These are phyloP conservation scores for Candida pseudocylindracea DNA, from an alignment of 1,139 yeast genomes.

Conservation along the genomic window DNA sequence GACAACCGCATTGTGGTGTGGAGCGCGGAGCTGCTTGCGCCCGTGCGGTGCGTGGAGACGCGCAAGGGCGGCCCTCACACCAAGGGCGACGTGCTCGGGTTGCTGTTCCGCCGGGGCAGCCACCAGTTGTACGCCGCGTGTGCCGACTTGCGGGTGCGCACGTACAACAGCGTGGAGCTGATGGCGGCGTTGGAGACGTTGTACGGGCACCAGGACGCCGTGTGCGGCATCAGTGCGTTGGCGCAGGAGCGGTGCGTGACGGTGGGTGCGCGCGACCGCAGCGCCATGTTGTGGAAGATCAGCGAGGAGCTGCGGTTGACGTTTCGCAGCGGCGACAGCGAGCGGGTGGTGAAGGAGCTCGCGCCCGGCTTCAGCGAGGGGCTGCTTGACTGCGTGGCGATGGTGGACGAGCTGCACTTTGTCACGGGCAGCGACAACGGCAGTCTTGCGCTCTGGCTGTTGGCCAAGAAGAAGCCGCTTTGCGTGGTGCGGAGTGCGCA, in stretches of 20 bases:
- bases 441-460: constrained; percentile 66
- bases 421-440: constrained; percentile 95
- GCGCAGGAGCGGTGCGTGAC: constrained; percentile 83
- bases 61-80: constrained; percentile 20
- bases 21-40: constrained; percentile 60
- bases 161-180: constrained; percentile 57
- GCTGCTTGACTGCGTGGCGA: constrained; percentile 70
- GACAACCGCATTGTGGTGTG: constrained; percentile 69
- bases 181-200: constrained; percentile 74
- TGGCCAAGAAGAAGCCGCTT: constrained; percentile 75
- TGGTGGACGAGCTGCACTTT: constrained; percentile 84
- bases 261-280: constrained; percentile 85
- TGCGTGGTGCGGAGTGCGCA: constrained; percentile 51
- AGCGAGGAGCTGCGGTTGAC: constrained; percentile 87
- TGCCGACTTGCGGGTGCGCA: constrained; percentile 76
- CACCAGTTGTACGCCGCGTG: constrained; percentile 86
- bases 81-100: constrained; percentile 23
- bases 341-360: constrained; percentile 10
- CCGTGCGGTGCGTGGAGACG: constrained; percentile 58
- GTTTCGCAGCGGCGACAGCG: constrained; percentile 73
- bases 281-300: constrained; percentile 93
- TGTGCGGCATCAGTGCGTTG: constrained; percentile 60
- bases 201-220: constrained; percentile 89
- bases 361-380: constrained; percentile 45
- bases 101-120: constrained; percentile 57